Percentiles rank a stretch among this genome's conserved stretches.
phyloP scores from a whole-genome alignment of 2,329 filamentous ascomycete species.

The Chaetomium sp. region DNA sequence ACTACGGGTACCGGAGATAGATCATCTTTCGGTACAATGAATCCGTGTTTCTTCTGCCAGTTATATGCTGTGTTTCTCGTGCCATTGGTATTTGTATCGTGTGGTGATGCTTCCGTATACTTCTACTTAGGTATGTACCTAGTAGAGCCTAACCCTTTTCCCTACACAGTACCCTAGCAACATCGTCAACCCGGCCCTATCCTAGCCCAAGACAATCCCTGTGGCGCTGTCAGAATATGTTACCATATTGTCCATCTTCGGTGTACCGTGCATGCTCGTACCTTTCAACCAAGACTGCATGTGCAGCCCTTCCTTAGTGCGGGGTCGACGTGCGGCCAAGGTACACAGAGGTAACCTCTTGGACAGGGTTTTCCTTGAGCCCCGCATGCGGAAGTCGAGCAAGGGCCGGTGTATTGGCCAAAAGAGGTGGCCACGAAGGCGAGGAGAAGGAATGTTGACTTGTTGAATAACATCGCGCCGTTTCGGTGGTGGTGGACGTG shows the following conservation, averaged over 20 bases:
- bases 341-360: constrained; percentile 34
- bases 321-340: constrained; percentile 30
- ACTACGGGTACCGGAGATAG: too few species aligned
- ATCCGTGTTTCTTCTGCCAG: too few species aligned
- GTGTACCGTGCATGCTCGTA: not conserved
- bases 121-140: too few species aligned
- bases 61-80: too few species aligned
- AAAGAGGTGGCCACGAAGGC: constrained; percentile 15
- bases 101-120: too few species aligned
- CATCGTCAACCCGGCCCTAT: too few species aligned
- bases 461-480: constrained; percentile 23
- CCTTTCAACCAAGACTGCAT: constrained; percentile 28
- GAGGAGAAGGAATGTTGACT: constrained; percentile 16
- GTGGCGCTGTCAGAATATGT: not conserved
- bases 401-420: constrained; percentile 33
- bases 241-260: too few species aligned
- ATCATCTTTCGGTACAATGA: too few species aligned
- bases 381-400: constrained; percentile 28
- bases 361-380: constrained; percentile 26
- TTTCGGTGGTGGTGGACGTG: not conserved
- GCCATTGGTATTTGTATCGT: too few species aligned
- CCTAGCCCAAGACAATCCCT: not conserved
- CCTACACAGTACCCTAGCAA: too few species aligned
- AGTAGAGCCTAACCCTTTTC: too few species aligned
- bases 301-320: constrained; percentile 31